Conservation (phyloP, 2,329 filamentous ascomycete species). For the Penicillium frequentans region DNA sequence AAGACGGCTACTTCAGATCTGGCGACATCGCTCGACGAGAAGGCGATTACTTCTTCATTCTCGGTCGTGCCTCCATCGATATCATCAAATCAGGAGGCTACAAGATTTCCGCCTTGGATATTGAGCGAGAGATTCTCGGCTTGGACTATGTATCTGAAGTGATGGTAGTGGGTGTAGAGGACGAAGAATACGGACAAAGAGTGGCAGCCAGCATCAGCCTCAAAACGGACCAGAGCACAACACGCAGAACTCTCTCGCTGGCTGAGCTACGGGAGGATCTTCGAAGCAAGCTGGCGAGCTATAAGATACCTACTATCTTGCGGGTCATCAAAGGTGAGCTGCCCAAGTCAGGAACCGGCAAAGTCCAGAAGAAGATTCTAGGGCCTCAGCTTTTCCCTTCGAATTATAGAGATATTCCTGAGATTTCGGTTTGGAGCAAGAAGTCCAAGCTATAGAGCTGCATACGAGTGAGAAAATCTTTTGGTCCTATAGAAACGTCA, state of each 20-base stretch:
- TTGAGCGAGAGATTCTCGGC: conserved; percentile 55
- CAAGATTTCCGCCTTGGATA: conserved; percentile 56
- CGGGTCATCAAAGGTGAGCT: conserved; percentile 65
- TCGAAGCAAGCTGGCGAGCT: conserved; percentile 62
- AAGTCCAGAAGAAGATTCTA: conserved; percentile 52
- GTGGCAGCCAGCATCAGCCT: conserved; percentile 52
- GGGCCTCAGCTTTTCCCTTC: conserved; percentile 36
- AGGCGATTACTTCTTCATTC: conserved; percentile 49
- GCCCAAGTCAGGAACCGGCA: conserved; percentile 73
- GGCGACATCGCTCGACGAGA: conserved; percentile 42
- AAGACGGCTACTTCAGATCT: conserved; percentile 49
- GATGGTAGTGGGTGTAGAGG: conserved; percentile 55
- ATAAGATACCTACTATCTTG: conserved; percentile 90
- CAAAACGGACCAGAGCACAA: conserved; percentile 20
- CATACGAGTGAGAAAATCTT: not conserved
- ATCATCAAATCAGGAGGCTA: conserved; percentile 59
- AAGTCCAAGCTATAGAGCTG: conserved; percentile 13
- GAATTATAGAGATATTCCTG: conserved; percentile 25
- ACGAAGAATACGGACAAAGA: conserved; percentile 56
- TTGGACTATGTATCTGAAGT: conserved; percentile 54
- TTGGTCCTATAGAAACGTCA: not conserved
- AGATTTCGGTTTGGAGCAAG: conserved; percentile 31
- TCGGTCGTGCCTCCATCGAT: conserved; percentile 54
- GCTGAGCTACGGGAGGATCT: conserved; percentile 37
- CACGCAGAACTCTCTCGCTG: conserved; percentile 27